A percentile compares a stretch with the other conserved stretches of the same genome.
Evolutionary conservation across 1,284 basidiomycete genomes (phyloP).

Genomic region (Cryptococcus neoformans): DNA sequence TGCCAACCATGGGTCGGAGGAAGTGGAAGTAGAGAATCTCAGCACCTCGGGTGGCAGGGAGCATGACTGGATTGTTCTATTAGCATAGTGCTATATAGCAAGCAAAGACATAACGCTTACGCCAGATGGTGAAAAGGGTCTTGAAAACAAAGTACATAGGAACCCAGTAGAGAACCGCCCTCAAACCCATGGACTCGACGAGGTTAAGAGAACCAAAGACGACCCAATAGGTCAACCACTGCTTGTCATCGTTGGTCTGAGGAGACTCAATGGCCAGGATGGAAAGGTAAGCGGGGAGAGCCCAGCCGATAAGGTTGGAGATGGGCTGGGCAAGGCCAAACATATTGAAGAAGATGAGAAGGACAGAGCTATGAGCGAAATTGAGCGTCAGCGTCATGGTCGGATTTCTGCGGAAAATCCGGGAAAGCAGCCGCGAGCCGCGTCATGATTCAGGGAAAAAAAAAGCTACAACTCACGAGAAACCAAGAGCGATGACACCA

Average conservation of each 20-base stretch:
- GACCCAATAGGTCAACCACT: slow-evolving; percentile 52
- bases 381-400: not conserved
- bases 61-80: slow-evolving; percentile 31
- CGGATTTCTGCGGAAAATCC: not conserved
- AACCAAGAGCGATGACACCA: slow-evolving; percentile 70
- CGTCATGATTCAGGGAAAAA: not conserved
- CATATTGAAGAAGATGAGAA: slow-evolving; percentile 52
- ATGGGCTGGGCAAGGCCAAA: slow-evolving; percentile 50
- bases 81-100: not conserved
- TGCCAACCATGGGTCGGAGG: slow-evolving; percentile 66
- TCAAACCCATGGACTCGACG: slow-evolving; percentile 45
- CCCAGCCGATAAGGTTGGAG: slow-evolving; percentile 52
- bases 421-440: not conserved
- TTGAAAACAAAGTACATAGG: slow-evolving; percentile 83
- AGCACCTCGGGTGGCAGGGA: slow-evolving; percentile 60
- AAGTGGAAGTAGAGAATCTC: slow-evolving; percentile 64
- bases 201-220: slow-evolving; percentile 51
- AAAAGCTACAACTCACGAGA: slow-evolving; percentile 51
- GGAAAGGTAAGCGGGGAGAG: slow-evolving; percentile 51
- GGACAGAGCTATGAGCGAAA: slow-evolving; percentile 28
- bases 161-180: slow-evolving; percentile 48
- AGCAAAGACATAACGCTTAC: slow-evolving; percentile 24
- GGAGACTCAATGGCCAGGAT: slow-evolving; percentile 51
- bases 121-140: slow-evolving; percentile 81
- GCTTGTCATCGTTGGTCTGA: slow-evolving; percentile 51